Evolutionary conservation across 2,329 filamentous ascomycete genomes (phyloP), one percentile per base, ranked within the genome.

Genomic region (Pyrenochaeta sp.): DNA sequence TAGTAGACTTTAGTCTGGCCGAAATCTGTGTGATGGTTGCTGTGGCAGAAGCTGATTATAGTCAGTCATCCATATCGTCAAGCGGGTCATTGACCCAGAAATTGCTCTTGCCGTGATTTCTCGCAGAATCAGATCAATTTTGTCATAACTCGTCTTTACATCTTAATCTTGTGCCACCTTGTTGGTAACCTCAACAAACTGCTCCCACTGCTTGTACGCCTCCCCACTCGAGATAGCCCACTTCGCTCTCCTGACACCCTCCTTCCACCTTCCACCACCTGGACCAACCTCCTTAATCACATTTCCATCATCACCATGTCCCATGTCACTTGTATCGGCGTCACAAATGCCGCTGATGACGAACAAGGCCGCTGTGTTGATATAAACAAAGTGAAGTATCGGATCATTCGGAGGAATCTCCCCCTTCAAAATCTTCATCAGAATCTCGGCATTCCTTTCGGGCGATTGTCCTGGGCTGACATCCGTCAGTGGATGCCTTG

Each of bases 261-360:
- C 94, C 79, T 96, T 99, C 95, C 95, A 99, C 68, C 94, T 85
- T 51, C 91, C 86, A 12, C 91, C 91, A 10, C 90, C 93, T 4
- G 93, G 93, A 0, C 95, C 94, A 42, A 89, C 82, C 73, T 98
- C 93, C 14, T 79, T 86, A 58, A 96, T 85, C 41, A 97, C 91
- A 36, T 88, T 82, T 0, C 91, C 91, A 67, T 94, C 90, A 66
- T 96, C 91, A 1, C 88, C 90, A 41, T 83, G 79, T 0, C 91
- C 91, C 90, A 96, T 91, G 69, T 86, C 79, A 71, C 90, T 96
- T 27, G 82, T 83, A 52, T 96, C 90, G 0, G 89, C 86, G 61
- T 98, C 94, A 71, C 92, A 96, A 30, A 97, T 82, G 2, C 95
- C 95, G 2, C 91, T 89, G 3, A 90, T 85, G 0, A 96, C 94